Evolutionary conservation across 2,329 filamentous ascomycete genomes (phyloP), one percentile per base, ranked within the genome.

Genomic region (Fusarium anthophilum): DNA sequence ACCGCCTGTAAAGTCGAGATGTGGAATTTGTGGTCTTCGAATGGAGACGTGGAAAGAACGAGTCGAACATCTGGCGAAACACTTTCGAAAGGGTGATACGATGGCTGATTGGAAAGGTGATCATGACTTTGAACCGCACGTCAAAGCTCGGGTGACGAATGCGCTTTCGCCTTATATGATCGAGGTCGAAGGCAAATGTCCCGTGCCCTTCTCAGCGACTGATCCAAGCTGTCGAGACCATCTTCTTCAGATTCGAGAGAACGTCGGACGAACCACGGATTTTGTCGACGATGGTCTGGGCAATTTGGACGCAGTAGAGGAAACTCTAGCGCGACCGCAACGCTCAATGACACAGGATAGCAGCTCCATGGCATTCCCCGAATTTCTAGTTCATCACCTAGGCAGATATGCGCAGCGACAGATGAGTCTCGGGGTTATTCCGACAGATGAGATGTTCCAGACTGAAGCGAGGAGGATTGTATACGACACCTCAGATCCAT

Each of bases 101-200:
- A 81, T 81, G 76, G 69, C 73, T 8, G 70, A 79, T 24, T 81
- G 79, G 79, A 74, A 78, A 10, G 78, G 78, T 5, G 76, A 78
- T 6, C 77, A 79, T 26, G 74, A 77, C 0, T 80, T 81, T 8
- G 74, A 77, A 20, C 66, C 77, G 3, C 62, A 67, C 1, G 60
- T 80, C 18, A 65, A 74, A 3, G 72, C 75, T 11, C 53, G 62
- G 20, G 76, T 81, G 20, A 70, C 45, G 2, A 75, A 80, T 20
- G 75, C 74, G 1, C 56, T 80, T 1, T 78, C 79, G 0, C 79
- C 79, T 1, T 81, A 79, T 6, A 55, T 80, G 14, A 78, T 80
- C 9, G 75, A 69, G 2, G 47, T 56, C 1, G 80, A 81, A 43
- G 72, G 74, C 0, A 50, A 63, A 38, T 75, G 70, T 8, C 68